These are phyloP conservation scores for Paramarasmius palmivorus DNA, from an alignment of 1,284 basidiomycete genomes.

Conservation along the genomic window DNA sequence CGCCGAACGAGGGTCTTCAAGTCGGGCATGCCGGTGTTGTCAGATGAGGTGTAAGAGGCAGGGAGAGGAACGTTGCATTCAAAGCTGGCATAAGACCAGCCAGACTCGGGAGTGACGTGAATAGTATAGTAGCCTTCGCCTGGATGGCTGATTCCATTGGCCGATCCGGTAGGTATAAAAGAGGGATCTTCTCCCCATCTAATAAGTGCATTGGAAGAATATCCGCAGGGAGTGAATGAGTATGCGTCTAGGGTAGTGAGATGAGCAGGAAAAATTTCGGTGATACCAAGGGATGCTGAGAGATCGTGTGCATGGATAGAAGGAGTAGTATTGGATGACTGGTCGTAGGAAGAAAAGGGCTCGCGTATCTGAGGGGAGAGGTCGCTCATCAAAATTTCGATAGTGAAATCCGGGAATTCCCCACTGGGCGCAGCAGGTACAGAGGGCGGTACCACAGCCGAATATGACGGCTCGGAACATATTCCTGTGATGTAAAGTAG, in stretches of 20 bases:
- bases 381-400: conserved; percentile 98
- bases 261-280: conserved; percentile 77
- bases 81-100: conserved; percentile 97
- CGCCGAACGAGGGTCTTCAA: conserved; percentile 81
- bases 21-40: conserved; percentile 58
- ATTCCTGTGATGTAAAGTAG: conserved; percentile 88
- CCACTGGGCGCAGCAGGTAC: conserved; percentile 22
- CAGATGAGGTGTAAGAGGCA: conserved; percentile 31
- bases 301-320: conserved; percentile 70
- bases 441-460: conserved; percentile 27
- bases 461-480: conserved; percentile 32
- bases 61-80: conserved; percentile 95
- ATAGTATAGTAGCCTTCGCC: conserved; percentile 97
- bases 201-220: conserved; percentile 93
- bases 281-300: conserved; percentile 80
- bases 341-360: conserved; percentile 74
- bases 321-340: conserved; percentile 37
- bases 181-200: conserved; percentile 53
- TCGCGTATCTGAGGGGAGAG: conserved; percentile 76
- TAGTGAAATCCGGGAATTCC: conserved; percentile 78
- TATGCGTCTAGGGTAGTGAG: conserved; percentile 90
- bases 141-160: conserved; percentile 13
- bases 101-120: conserved; percentile 97
- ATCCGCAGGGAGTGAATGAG: conserved; percentile 95
- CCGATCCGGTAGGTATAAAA: conserved; percentile 17